Conservation (phyloP, 2,329 filamentous ascomycete genomes). For the Didymella lethalis region DNA sequence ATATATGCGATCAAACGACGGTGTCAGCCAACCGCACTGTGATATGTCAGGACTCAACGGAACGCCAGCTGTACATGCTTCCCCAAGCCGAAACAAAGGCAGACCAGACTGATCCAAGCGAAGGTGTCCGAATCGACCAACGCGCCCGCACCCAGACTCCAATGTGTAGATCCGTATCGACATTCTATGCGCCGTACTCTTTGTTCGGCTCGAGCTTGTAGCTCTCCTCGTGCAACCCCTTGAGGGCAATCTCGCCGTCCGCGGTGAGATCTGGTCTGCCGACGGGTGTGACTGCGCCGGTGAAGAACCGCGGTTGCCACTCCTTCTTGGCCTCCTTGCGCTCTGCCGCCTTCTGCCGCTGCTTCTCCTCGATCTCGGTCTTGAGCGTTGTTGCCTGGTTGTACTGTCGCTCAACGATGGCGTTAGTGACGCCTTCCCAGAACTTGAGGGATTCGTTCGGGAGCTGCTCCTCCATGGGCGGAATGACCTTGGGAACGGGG, state of each 20-base stretch:
- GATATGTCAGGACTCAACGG: constrained; percentile 17
- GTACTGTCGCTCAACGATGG: constrained; percentile 84
- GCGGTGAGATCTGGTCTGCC: constrained; percentile 70
- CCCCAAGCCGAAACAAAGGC: constrained; percentile 11
- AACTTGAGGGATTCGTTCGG: constrained; percentile 88
- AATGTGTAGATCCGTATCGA: neutral
- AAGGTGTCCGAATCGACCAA: constrained; percentile 12
- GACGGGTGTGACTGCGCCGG: constrained; percentile 63
- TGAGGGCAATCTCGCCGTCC: constrained; percentile 66
- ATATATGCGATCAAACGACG: constrained; percentile 20
- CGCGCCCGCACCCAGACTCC: constrained; percentile 11
- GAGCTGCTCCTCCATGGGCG: constrained; percentile 79
- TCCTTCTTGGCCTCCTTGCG: constrained; percentile 72
- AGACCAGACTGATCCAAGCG: constrained; percentile 13
- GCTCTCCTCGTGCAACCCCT: constrained; percentile 62
- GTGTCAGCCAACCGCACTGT: constrained; percentile 5
- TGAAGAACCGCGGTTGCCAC: constrained; percentile 92
- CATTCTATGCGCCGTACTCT: constrained; percentile 50
- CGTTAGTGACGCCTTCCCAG: constrained; percentile 87
- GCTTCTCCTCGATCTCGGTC: constrained; percentile 88
- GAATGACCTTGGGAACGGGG: constrained; percentile 79
- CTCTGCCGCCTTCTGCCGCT: constrained; percentile 83
- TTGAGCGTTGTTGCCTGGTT: constrained; percentile 85
- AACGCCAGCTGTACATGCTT: constrained; percentile 24
- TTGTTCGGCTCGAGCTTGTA: constrained; percentile 58